Percentiles rank a stretch among this genome's conserved stretches.
Evolutionary conservation across 768 basidiomycete genomes (phyloP).

Genomic region (Erythrobasidium yunnanense): DNA sequence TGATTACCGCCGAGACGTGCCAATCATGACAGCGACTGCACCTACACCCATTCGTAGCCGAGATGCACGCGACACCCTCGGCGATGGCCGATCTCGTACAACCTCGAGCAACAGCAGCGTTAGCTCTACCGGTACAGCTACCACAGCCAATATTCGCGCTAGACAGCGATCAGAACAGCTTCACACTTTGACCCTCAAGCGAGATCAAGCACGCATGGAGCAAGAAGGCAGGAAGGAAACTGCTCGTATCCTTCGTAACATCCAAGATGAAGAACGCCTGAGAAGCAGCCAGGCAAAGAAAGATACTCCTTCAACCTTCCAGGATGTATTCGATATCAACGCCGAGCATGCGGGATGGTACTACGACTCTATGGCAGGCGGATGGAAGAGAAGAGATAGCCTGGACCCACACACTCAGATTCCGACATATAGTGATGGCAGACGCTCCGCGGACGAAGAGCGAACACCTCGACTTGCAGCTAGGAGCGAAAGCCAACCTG

Average conservation of each 20-base stretch:
- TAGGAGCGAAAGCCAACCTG: too few relatives aligned
- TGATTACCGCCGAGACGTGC: too few relatives aligned
- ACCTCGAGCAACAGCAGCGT: not conserved
- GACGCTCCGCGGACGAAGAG: too few relatives aligned
- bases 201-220: conserved; percentile 16
- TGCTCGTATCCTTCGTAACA: not conserved
- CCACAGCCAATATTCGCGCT: conserved; percentile 13
- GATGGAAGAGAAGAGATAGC: not conserved
- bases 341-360: not conserved
- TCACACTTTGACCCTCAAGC: not conserved
- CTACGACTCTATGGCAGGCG: not conserved
- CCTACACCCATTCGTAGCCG: too few relatives aligned
- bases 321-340: too few relatives aligned
- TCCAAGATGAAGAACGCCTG: not conserved
- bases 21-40: too few relatives aligned
- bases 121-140: not conserved
- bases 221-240: conserved; percentile 6
- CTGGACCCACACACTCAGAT: too few relatives aligned
- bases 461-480: too few relatives aligned
- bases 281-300: too few relatives aligned
- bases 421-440: too few relatives aligned
- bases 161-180: not conserved
- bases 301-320: too few relatives aligned
- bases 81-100: not conserved
- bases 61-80: too few relatives aligned